Percentiles rank a stretch among this genome's conserved stretches.
These are phyloP conservation scores for Eimeria tenella DNA, from an alignment of 169 alveolate species.

Conservation along the genomic window DNA sequence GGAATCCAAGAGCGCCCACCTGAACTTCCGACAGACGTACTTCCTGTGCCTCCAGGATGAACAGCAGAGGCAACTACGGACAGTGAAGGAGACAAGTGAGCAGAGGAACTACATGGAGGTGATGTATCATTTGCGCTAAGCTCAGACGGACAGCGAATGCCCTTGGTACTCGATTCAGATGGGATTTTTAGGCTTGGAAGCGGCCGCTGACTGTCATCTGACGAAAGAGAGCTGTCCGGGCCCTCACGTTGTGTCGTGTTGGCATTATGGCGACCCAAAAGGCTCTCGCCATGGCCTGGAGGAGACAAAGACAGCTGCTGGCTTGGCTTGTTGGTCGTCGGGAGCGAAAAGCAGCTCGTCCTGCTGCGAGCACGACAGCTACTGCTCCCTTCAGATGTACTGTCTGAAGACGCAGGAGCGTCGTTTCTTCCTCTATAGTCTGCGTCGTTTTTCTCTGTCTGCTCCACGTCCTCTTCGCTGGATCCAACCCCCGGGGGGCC, in stretches of 20 bases:
- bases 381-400: not conserved
- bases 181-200: not conserved
- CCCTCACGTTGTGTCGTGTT: not conserved
- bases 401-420: not conserved
- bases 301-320: not conserved
- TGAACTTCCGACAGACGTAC: not conserved
- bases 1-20: conserved; percentile 3
- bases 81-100: not conserved
- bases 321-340: not conserved
- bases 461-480: conserved; percentile 45
- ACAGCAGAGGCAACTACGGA: not conserved
- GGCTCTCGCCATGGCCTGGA: not conserved
- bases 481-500: conserved; percentile 36
- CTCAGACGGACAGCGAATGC: not conserved
- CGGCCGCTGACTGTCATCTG: not conserved
- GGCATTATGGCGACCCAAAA: conserved; percentile 1
- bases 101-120: not conserved
- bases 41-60: not conserved
- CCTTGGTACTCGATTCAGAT: not conserved
- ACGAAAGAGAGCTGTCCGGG: not conserved
- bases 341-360: conserved; percentile 21
- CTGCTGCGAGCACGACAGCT: not conserved
- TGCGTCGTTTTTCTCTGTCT: conserved; percentile 26
- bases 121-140: not conserved
- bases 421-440: not conserved